Conservation (phyloP, 1,139 yeast genomes). For the Trichomonascaceae sp. region DNA sequence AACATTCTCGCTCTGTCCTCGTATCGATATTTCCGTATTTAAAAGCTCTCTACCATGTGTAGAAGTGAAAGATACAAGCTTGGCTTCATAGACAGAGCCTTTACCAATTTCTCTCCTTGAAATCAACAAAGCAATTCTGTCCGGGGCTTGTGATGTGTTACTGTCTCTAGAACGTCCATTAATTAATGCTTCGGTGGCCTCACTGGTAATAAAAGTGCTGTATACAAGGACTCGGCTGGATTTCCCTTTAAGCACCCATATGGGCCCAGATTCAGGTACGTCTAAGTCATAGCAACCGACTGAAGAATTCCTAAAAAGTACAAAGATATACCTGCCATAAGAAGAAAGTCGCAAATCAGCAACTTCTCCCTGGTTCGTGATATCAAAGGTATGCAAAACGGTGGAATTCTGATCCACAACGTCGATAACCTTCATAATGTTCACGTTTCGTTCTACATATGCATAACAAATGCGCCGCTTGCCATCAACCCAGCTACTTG, state of each 20-base stretch:
- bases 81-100: conserved; percentile 16
- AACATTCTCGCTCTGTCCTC: background rate
- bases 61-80: conserved; percentile 19
- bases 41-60: conserved; percentile 16
- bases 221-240: conserved; percentile 18
- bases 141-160: conserved; percentile 16
- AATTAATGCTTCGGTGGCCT: conserved; percentile 8
- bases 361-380: conserved; percentile 10
- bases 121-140: conserved; percentile 22
- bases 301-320: conserved; percentile 17
- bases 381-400: conserved; percentile 12
- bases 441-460: conserved; percentile 26
- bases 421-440: conserved; percentile 17
- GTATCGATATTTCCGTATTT: conserved; percentile 13
- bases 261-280: conserved; percentile 9
- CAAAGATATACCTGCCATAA: conserved; percentile 15
- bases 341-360: conserved; percentile 14
- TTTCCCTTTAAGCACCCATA: conserved; percentile 20
- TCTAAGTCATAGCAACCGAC: conserved; percentile 16
- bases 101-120: conserved; percentile 18
- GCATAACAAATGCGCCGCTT: conserved; percentile 21
- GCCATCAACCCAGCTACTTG: conserved; percentile 14
- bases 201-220: conserved; percentile 14
- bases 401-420: conserved; percentile 4
- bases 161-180: conserved; percentile 10